A percentile compares a stretch with the other conserved stretches of the same genome.
Evolutionary conservation across 2,329 filamentous ascomycete genomes (phyloP).

Genomic region (Sclerotinia sclerotiorum): DNA sequence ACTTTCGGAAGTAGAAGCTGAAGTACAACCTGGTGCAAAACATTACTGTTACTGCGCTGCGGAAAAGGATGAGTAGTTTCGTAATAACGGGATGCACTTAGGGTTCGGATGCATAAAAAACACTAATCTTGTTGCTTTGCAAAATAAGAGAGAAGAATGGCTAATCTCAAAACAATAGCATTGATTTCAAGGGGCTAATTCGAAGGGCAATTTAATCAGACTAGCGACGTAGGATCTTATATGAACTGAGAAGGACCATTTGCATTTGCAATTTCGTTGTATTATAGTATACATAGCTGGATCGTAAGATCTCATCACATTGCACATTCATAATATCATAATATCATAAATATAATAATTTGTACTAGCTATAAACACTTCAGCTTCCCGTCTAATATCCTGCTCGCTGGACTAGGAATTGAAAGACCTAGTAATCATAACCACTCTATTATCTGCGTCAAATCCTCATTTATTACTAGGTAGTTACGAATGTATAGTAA

Average conservation of each 20-base stretch:
- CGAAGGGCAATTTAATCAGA: background rate
- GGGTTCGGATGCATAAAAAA: background rate
- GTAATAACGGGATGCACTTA: background rate
- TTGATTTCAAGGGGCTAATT: background rate
- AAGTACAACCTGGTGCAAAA: background rate
- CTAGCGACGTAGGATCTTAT: background rate
- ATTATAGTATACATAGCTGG: background rate
- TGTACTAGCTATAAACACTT: background rate
- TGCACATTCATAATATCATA: background rate
- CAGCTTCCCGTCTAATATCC: too few relatives aligned
- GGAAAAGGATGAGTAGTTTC: background rate
- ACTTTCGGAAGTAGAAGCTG: background rate
- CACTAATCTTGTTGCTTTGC: background rate
- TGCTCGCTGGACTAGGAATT: too few relatives aligned
- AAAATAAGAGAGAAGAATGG: background rate
- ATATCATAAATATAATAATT: too few relatives aligned
- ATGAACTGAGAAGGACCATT: background rate
- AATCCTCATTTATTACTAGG: too few relatives aligned
- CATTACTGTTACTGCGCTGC: background rate
- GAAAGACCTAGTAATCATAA: too few relatives aligned
- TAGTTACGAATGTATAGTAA: too few relatives aligned
- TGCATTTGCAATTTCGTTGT: background rate
- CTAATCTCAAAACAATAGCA: background rate
- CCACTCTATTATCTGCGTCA: too few relatives aligned
- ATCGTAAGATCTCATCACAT: too few relatives aligned